Evolutionary conservation across 1,284 basidiomycete species (phyloP), one percentile per base, ranked within the genome.

Genomic region (Pseudozyma tsukubaensis): DNA sequence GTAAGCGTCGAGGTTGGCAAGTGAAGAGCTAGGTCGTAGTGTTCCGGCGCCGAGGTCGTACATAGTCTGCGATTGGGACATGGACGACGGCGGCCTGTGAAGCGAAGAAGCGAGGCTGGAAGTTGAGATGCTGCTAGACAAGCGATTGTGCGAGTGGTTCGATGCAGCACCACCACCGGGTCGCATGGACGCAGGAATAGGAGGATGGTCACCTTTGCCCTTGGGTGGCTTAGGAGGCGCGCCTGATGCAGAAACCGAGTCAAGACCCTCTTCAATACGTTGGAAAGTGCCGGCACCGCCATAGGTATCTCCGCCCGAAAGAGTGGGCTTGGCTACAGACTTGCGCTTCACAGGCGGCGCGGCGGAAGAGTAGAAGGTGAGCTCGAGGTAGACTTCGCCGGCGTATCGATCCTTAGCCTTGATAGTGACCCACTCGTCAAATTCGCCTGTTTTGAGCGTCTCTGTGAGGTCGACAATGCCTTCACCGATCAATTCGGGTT

Each of bases 401-500:
- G 79, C 77, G 50, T 81, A 83, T 12, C 80, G 79, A 42, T 78
- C 82, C 34, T 80, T 81, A 11, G 78, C 69, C 47, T 73, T 77
- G 67, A 84, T 79, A 19, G 77, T 91, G 82, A 97, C 95, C 96
- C 96, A 99, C 83, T 97, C 96, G 86, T 99, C 97, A 3, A 94
- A 94, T 85, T 98, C 96, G 50, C 97, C 97, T 85, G 92, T 94
- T 69, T 92, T 93, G 77, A 99, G 86, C 16, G 92, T 95, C 73
- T 94, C 92, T 10, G 92, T 92, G 51, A 99, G 88, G 84, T 96
- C 92, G 2, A 99, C 92, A 44, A 89, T 88, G 1, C 90, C 87
- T 85, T 99, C 95, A 49, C 97, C 97, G 84, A 99, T 96, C 75
- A 98, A 88, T 81, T 96, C 94, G 53, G 97, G 96, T 81, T 99